These are phyloP conservation scores for Pythium oligandrum DNA, from an alignment of 352 stramenopile genomes.

Conservation along the genomic window DNA sequence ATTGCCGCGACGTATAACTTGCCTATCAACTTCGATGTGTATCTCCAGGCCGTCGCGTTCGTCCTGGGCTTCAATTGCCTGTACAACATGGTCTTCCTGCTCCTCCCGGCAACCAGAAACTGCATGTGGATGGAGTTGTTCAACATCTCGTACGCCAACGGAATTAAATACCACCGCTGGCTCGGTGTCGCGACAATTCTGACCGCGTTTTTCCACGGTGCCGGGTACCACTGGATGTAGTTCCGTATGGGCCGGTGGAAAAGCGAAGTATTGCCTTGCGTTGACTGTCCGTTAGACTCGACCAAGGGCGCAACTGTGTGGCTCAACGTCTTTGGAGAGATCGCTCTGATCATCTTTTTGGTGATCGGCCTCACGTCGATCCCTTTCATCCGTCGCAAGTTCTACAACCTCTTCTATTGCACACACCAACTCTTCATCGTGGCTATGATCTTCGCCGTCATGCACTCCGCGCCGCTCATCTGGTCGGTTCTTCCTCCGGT, in stretches of 20 bases:
- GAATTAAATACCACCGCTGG: too few relatives aligned
- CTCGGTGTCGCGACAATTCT: conserved; percentile 10
- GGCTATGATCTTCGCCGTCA: conserved; percentile 24
- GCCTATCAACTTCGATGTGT: conserved; percentile 8
- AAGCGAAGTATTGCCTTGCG: too few relatives aligned
- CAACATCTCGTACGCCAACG: conserved; percentile 34
- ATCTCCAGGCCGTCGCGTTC: conserved; percentile 16
- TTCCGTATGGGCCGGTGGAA: conserved; percentile 16
- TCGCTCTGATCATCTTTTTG: too few relatives aligned
- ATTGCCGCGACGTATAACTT: too few relatives aligned
- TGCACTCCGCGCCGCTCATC: conserved; percentile 32
- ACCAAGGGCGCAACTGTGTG: too few relatives aligned
- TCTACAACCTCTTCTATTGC: conserved; percentile 29
- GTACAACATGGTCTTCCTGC: conserved; percentile 43
- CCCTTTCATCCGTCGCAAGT: not conserved
- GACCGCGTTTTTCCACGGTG: conserved; percentile 15
- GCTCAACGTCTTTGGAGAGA: too few relatives aligned
- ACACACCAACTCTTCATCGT: conserved; percentile 35
- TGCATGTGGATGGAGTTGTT: conserved; percentile 39
- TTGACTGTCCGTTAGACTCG: too few relatives aligned
- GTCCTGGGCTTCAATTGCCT: conserved; percentile 25
- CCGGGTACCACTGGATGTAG: conserved; percentile 20
- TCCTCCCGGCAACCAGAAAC: conserved; percentile 28
- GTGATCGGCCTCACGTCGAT: too few relatives aligned
- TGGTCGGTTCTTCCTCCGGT: conserved; percentile 34